Percentiles rank a stretch among this genome's conserved stretches.
phyloP scores from a whole-genome alignment of 179 eudicot species.

The Spergularia azorica region DNA sequence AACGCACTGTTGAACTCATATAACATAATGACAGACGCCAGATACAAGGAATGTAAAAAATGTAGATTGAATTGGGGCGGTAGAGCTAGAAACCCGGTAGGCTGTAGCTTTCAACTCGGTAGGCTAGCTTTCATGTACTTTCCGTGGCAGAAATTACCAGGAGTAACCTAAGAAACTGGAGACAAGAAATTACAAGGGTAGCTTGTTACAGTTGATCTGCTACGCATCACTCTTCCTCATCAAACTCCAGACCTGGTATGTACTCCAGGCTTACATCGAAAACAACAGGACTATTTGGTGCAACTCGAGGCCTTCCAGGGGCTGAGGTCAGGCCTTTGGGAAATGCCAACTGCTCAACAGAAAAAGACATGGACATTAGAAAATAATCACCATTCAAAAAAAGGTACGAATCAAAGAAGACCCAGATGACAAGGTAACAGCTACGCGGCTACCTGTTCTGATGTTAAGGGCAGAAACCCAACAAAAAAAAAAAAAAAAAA shows the following conservation, averaged over 20 bases:
- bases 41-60: not conserved
- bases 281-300: constrained; percentile 79
- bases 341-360: constrained; percentile 71
- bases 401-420: not conserved
- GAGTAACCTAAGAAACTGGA: too few relatives aligned
- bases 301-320: constrained; percentile 98
- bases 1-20: too few relatives aligned
- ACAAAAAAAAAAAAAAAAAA: too few relatives aligned
- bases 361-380: not conserved
- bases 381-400: not conserved
- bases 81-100: too few relatives aligned
- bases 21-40: not conserved
- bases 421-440: not conserved
- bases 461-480: too few relatives aligned
- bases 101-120: too few relatives aligned
- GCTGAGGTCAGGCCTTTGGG: constrained; percentile 95
- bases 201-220: not conserved
- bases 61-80: not conserved
- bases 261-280: constrained; percentile 93
- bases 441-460: not conserved
- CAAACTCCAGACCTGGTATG: constrained; percentile 77
- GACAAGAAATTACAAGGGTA: too few relatives aligned
- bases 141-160: too few relatives aligned
- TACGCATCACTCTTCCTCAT: constrained; percentile 12
- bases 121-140: too few relatives aligned